Base-by-base conservation (phyloP, 148 eudicot species). In the Vaccinium myrtillus region DNA sequence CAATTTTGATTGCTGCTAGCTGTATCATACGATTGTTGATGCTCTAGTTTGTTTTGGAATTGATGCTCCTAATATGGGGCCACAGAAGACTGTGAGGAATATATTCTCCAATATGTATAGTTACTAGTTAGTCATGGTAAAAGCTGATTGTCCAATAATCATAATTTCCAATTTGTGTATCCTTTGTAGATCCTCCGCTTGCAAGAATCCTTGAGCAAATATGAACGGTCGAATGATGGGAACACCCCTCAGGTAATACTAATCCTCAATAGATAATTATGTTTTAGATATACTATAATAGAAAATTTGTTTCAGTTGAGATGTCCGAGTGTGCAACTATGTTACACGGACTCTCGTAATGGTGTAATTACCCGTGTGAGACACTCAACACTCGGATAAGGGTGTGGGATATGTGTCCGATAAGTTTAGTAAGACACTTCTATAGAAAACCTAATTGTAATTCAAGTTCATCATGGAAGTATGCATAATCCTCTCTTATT, bases 151-250 rank as follows among this genome's bases (percentile, higher is more conserved):
- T 73, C 12, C 55, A 30, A 21, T 54, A 25, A 18, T 50, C 7
- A 14, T 84, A 77, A 53, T 61, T 65, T 67, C 79, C 71, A 73
- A 49, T 14, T 75, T 65, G 2, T 82, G 54, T 61, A 27, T 61
- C 25, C 25, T 81, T 83, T 92, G 84, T 84, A 97, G 99, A 95
- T 97, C 83, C 86, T 97, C 74, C 90, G 99, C 49, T 88, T 97
- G 88, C 98, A 97, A 90, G 99, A 97, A 89, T 95, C 93, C 86
- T 94, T 97, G 89, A 93, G 96, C 94, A 97, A 97, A 86, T 97
- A 97, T 81, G 98, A 95, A 85, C 87, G 93, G 82, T 80, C 98
- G 71, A 87, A 90, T 89, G 93, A 88, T 84, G 98, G 96, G 55
- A 95, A 78, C 85, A 87, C 95, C 75, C 96, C 99, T 85, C 99